Evolutionary conservation across 306 rosid genomes (phyloP).

Genomic region (Cicer judaicum): DNA sequence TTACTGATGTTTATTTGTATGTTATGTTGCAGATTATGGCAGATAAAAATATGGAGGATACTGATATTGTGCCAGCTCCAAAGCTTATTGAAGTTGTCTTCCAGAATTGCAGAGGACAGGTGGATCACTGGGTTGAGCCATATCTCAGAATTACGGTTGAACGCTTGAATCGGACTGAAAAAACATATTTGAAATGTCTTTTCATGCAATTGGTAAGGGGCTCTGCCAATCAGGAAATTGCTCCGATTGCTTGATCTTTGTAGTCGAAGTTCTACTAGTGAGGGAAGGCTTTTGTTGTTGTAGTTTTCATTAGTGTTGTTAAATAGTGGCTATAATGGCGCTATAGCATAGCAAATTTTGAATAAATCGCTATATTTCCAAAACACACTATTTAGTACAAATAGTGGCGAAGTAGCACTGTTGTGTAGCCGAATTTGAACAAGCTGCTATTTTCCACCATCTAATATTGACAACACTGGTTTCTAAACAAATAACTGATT

Average conservation of each 20-base stretch:
- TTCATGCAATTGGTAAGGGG: slow-evolving; percentile 86
- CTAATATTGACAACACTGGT: no score
- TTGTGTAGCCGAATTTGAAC: no score
- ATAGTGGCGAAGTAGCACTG: no score
- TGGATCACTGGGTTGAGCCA: slow-evolving; percentile 96
- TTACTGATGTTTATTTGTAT: slow-evolving; percentile 19
- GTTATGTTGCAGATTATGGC: slow-evolving; percentile 65
- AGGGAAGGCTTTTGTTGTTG: neutral
- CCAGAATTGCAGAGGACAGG: slow-evolving; percentile 92
- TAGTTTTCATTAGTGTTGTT: neutral
- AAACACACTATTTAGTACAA: no score
- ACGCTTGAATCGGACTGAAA: slow-evolving; percentile 76
- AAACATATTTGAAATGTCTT: slow-evolving; percentile 83
- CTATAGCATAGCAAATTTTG: no score
- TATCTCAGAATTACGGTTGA: slow-evolving; percentile 80
- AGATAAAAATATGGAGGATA: slow-evolving; percentile 85
- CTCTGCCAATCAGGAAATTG: slow-evolving; percentile 1
- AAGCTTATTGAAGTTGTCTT: slow-evolving; percentile 94
- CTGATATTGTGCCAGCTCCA: slow-evolving; percentile 94
- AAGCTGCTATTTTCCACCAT: no score
- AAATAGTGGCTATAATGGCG: no score
- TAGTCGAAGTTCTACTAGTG: neutral
- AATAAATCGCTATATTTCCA: no score
- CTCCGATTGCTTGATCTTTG: slow-evolving; percentile 10
- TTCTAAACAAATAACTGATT: neutral